Evolutionary conservation across 2,329 filamentous ascomycete species (phyloP), one percentile per base, ranked within the genome.

Genomic region (Dactylellina haptotyla): DNA sequence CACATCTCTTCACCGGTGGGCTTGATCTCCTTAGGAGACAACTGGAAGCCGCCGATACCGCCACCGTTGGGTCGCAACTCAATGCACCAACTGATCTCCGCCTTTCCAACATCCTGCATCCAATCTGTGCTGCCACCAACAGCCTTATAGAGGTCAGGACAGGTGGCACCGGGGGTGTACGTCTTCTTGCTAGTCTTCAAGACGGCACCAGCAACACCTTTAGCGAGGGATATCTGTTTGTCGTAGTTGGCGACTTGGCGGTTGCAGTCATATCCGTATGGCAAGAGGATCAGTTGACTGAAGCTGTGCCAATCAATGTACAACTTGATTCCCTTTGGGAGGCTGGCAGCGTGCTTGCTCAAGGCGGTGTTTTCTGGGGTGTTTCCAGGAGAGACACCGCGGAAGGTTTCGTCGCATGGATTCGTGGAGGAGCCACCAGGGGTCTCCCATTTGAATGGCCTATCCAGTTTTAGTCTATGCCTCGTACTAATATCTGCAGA

Each of bases 281-380:
- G 66, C 1, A 72, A 37, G 25, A 72, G 66, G 45, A 72, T 72
- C 23, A 86, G 81, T 76, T 89, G 87, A 12, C 83, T 84, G 80
- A 88, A 90, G 0, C 86, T 84, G 80, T 90, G 88, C 78, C 85
- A 87, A 79, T 90, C 88, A 75, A 90, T 85, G 80, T 86, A 90
- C 4, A 46, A 16, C 41, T 72, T 72, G 3, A 88, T 82, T 10
- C 75, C 76, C 39, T 64, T 75, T 9, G 50, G 18, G 25, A 87
- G 78, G 30, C 79, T 77, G 48, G 82, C 80, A 16, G 85, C 81
- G 43, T 84, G 83, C 9, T 82, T 81, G 34, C 82, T 82, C 6
- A 89, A 81, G 0, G 81, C 83, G 61, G 81, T 81, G 76, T 82
- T 86, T 80, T 88, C 86, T 4, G 85, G 83, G 0, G 84, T 82